Evolutionary conservation across 2,329 filamentous ascomycete genomes (phyloP), one percentile per base, ranked within the genome.

Genomic region (Polytolypa hystricis): DNA sequence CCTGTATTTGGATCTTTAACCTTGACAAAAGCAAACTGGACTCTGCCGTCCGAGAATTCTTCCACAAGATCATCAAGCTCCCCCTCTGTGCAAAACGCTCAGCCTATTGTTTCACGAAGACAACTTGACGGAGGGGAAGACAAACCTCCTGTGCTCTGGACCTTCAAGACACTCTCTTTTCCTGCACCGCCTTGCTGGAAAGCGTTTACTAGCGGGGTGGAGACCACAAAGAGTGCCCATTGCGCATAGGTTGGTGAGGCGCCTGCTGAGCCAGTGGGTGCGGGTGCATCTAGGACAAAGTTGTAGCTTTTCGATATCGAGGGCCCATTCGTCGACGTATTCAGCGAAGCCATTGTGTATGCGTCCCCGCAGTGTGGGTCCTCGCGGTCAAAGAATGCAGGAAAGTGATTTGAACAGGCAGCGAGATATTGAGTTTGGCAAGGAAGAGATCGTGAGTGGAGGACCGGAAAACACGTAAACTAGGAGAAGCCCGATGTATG

Each of bases 1-100:
- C 71, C 68, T 2, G 82, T 84, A 61, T 98, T 98, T 38, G 86
- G 83, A 57, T 98, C 91, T 60, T 87, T 94, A 66, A 98, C 81
- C 65, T 93, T 95, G 52, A 91, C 79, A 54, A 93, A 96, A 18
- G 86, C 91, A 63, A 95, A 98, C 63, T 98, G 91, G 48, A 98
- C 82, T 52, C 86, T 81, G 37, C 91, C 91, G 60, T 98, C 91
- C 48, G 81, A 96, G 63, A 98, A 94, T 46, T 98, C 91, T 49
- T 98, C 91, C 50, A 93, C 75, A 41, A 98, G 70, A 47, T 95
- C 86, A 39, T 77, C 68, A 44, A 98, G 70, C 62, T 98, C 89
- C 44, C 91, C 91, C 65, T 95, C 87, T 91, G 55, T 27, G 34
- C 17, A 19, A 28, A 17, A 25, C 41, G 34, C 23, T 57, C 43